Base-by-base conservation (phyloP, 2,329 filamentous ascomycete genomes). In the Aspergillus udagawae region DNA sequence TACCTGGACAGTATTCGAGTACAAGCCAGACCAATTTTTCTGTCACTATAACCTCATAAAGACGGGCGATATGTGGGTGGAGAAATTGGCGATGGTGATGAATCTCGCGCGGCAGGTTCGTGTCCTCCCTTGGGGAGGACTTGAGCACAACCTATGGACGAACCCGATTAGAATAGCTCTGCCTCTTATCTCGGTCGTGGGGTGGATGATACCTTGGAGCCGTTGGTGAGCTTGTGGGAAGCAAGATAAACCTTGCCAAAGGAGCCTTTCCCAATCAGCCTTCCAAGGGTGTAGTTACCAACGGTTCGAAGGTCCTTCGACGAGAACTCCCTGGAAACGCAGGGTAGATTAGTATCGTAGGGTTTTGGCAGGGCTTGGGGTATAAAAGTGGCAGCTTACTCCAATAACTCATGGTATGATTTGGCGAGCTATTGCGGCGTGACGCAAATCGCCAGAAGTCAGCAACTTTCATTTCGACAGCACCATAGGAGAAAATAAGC, bases 231-330 rank as follows among this genome's bases (percentile, higher is more conserved):
- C 76, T 97, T 97, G 76, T 99, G 94, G 49, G 88, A 86, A 57
- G 93, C 94, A 58, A 99, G 83, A 75, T 99, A 99, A 69, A 99
- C 94, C 78, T 97, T 97, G 68, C 94, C 94, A 76, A 99, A 99
- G 62, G 92, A 97, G 57, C 94, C 94, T 73, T 97, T 99, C 65
- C 94, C 94, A 72, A 99, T 96, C 57, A 99, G 81, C 58, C 87
- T 87, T 49, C 94, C 94, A 56, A 99, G 83, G 38, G 87, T 88
- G 76, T 99, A 99, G 79, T 97, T 97, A 66, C 94, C 94, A 60
- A 99, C 94, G 54, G 88, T 91, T 69, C 89, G 88, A 65, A 99
- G 85, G 64, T 99, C 93, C 73, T 89, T 89, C 67, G 90, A 91
- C 59, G 91, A 88, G 80, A 99, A 99, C 78, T 97, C 93, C 80